Evolutionary conservation across 192 early-diverging fungal species (phyloP).

Genomic region (Coemansia sp.): DNA sequence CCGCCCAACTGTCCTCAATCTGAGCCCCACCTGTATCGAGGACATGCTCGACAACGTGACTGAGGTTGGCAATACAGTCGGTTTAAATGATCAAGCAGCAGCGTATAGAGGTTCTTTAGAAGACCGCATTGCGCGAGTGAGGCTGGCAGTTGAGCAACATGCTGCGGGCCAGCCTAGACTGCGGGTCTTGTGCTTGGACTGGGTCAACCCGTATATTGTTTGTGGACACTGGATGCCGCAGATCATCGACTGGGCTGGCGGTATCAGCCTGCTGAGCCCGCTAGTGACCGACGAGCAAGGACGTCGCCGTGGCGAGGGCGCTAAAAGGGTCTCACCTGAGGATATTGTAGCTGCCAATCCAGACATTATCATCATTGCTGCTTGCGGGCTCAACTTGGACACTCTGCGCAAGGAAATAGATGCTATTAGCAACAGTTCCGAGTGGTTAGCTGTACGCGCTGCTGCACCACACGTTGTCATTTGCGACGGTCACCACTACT

Average conservation of each 20-base stretch:
- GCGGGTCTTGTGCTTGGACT: constrained; percentile 56
- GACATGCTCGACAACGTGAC: constrained; percentile 56
- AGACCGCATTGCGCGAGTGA: background rate
- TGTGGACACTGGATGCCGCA: constrained; percentile 60
- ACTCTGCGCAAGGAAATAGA: constrained; percentile 37
- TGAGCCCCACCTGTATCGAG: constrained; percentile 56
- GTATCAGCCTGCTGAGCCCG: constrained; percentile 42
- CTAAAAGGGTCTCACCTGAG: constrained; percentile 19
- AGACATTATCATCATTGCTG: constrained; percentile 52
- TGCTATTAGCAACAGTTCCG: background rate
- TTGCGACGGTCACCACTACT: constrained; percentile 65
- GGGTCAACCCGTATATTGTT: constrained; percentile 58
- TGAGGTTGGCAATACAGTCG: constrained; percentile 50
- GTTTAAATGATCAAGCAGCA: constrained; percentile 20
- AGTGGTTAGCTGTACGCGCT: constrained; percentile 15
- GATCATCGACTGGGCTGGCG: constrained; percentile 59
- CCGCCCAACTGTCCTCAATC: constrained; percentile 52
- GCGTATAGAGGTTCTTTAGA: background rate
- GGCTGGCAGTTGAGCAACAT: background rate
- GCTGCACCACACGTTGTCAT: constrained; percentile 34
- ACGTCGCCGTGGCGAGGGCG: background rate
- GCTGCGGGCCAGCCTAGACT: background rate
- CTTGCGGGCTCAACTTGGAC: constrained; percentile 57
- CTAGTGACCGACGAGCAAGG: constrained; percentile 18
- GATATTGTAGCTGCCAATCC: constrained; percentile 35